Evolutionary conservation across 148 eudicot genomes (phyloP), one percentile per base, ranked within the genome.

Genomic region (Rheum nobile): DNA sequence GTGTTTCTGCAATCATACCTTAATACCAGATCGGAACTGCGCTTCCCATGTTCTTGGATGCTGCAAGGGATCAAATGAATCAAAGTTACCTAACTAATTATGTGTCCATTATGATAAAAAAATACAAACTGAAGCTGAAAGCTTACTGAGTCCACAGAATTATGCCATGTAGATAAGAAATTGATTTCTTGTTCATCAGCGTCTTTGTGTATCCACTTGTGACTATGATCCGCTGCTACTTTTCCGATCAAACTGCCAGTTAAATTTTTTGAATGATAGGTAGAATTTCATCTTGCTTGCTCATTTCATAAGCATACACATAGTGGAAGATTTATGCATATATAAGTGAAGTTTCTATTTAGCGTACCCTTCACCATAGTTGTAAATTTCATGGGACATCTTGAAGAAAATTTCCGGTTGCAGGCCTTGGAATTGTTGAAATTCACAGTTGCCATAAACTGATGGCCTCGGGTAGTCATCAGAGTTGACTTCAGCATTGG

Each of bases 41-140:
- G 97, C 99, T 77, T 96, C 97, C 99, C 99, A 96, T 73, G 99
- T 96, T 83, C 99, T 90, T 71, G 99, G 99, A 67, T 92, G 91
- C 99, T 96, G 92, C 21, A 14, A 65, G 10, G 35, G 13, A 28
- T 28, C 8, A 59, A 59, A 26, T 13, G 1, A 24, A 10, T 29
- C 13, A 26, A 10, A 41, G 35, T 63, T 29, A 63, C 8, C 21
- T n/a, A 5, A 38, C 14, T 21, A 70, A 32, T n/a, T 37, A 68
- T 63, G 68, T 29, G 34, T 13, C 4, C n/a, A 50, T 21, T 17
- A 21, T 31, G n/a, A n/a, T n/a, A n/a, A n/a, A 2, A 70, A 39
- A 37, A n/a, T 10, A 63, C 6, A 43, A 13, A 16, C 5, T 21
- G 21, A 71, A 71, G 72, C 4, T 50, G 70, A 10, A 54, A 65